phyloP scores from a whole-genome alignment of 73 alveolate species.

The Urostyla sp. region DNA sequence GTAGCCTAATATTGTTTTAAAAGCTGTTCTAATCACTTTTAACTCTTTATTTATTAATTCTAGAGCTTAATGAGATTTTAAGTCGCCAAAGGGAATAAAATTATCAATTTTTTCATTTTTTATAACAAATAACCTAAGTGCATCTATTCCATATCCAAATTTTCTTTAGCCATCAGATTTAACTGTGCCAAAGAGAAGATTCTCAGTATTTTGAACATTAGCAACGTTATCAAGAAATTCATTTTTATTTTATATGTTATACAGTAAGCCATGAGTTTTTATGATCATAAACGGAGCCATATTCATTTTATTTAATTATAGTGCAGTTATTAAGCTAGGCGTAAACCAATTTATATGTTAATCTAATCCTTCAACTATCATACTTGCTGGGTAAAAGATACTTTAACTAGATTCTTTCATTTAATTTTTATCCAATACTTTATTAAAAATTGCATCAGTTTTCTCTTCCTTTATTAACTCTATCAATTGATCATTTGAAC shows the following conservation, averaged over 20 bases:
- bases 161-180: slow-evolving; percentile 67
- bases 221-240: slow-evolving; percentile 57
- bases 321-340: slow-evolving; percentile 76
- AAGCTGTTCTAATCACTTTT: slow-evolving; percentile 41
- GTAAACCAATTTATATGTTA: slow-evolving; percentile 89
- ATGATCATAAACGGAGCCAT: slow-evolving; percentile 79
- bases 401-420: too few relatives aligned
- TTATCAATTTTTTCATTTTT: slow-evolving; percentile 54
- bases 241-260: too few relatives aligned
- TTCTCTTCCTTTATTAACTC: too few relatives aligned
- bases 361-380: slow-evolving; percentile 86
- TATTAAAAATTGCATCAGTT: too few relatives aligned
- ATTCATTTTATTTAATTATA: slow-evolving; percentile 69
- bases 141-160: slow-evolving; percentile 88
- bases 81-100: too few relatives aligned
- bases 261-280: slow-evolving; percentile 86
- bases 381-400: slow-evolving; percentile 79
- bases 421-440: too few relatives aligned
- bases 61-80: not conserved
- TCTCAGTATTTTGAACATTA: slow-evolving; percentile 70
- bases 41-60: slow-evolving; percentile 39
- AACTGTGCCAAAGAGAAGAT: slow-evolving; percentile 74
- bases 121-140: slow-evolving; percentile 72
- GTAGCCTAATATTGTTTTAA: slow-evolving; percentile 33
- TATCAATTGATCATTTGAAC: too few relatives aligned